Evolutionary conservation across 768 basidiomycete species (phyloP).

Genomic region (Suillus placidus): DNA sequence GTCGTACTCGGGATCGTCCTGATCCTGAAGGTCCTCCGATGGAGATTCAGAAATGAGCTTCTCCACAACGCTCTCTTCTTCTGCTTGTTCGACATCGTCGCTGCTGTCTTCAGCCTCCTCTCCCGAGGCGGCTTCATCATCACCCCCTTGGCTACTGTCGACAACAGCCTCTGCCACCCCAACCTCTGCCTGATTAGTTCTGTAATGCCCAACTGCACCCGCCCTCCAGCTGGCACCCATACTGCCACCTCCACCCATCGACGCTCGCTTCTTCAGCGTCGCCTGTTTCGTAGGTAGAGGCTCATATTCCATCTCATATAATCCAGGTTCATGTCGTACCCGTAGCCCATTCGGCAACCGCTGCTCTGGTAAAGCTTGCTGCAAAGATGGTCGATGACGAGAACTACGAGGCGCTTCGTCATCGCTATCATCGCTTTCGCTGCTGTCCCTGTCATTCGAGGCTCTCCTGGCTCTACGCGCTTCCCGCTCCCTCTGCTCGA

Average conservation of each 20-base stretch:
- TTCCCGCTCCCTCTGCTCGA: constrained; percentile 7
- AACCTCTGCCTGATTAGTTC: not conserved
- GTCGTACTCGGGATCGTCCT: constrained; percentile 10
- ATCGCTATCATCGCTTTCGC: no score
- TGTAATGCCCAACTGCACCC: not conserved
- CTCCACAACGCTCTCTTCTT: not conserved
- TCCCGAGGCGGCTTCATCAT: not conserved
- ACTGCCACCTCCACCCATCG: not conserved
- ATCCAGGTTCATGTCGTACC: constrained; percentile 18
- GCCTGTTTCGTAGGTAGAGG: constrained; percentile 33
- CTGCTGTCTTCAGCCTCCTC: constrained; percentile 4
- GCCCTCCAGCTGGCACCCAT: not conserved
- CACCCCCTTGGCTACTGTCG: not conserved
- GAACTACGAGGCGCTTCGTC: not conserved
- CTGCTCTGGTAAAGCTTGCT: not conserved
- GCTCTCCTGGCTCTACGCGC: not conserved
- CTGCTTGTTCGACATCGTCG: constrained; percentile 1
- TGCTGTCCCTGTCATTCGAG: not conserved
- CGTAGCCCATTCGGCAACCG: not conserved
- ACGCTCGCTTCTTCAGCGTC: constrained; percentile 26
- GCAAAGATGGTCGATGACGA: not conserved
- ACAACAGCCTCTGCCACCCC: not conserved
- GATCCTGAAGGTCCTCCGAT: constrained; percentile 9
- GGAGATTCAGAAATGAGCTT: not conserved
- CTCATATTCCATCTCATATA: constrained; percentile 25